Base-by-base conservation (phyloP, 192 early-diverging fungal species). In the Mortierella claussenii region DNA sequence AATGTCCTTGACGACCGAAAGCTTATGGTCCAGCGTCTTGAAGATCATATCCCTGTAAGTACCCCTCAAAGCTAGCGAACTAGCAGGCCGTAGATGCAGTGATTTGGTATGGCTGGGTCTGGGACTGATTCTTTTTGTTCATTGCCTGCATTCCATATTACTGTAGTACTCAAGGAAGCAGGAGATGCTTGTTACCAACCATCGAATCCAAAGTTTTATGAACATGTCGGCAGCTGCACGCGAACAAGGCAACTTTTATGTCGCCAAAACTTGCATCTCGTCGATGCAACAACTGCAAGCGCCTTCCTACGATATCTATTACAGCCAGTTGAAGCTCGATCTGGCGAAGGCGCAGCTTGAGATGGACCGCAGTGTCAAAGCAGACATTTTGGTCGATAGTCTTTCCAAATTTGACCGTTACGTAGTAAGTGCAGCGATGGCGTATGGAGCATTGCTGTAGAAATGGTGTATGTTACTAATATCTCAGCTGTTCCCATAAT, bases 211-310 rank as follows among this genome's bases (percentile, higher is more conserved):
- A 13, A 65, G 71, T 23, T 71, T 69, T 37, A 67, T 74, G 43
- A 43, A 64, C 43, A 85, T 91, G 75, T 65, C 80, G 1, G 78
- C 82, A 17, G 89, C 89, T n/a, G 89, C 91, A 1, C 69, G 81
- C 26, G 60, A 83, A 2, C 91, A 92, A 66, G 68, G 80, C 3
- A 84, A 87, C 55, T 86, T 87, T 65, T 67, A 60, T 28, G 86
- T 91, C 2, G 87, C 90, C n/a, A 64, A 65, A 6, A 61, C 78
- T 7, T 87, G 83, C 55, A 60, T 86, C n/a, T 24, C 48, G 0
- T 59, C 68, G 33, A 68, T 82, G 60, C 64, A 65, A 40, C 47
- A 55, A 40, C 63, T 79, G 15, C 69, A 49, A 18, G 67, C 81
- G 17, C 33, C 69, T 15, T 26, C 32, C 8, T 60, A 66, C 33